Evolutionary conservation across 2,329 filamentous ascomycete species (phyloP).

Genomic region (Albifimbria verrucaria): DNA sequence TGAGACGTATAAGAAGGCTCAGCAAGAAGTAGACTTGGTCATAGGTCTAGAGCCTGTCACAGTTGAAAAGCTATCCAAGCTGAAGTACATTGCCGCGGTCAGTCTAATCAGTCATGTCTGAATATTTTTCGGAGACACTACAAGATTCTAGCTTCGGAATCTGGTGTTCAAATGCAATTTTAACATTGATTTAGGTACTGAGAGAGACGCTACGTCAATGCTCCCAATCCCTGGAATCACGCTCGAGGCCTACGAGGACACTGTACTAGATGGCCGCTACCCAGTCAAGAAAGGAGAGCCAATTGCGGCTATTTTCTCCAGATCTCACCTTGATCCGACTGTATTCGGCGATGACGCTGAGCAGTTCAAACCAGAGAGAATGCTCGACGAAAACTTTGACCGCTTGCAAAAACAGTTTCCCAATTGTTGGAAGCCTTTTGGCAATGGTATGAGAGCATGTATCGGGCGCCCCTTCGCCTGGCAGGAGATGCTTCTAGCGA

Average conservation of each 20-base stretch:
- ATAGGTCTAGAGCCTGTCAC: constrained; percentile 55
- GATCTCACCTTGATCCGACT: constrained; percentile 57
- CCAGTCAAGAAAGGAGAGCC: constrained; percentile 50
- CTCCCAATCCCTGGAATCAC: constrained; percentile 57
- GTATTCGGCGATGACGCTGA: constrained; percentile 64
- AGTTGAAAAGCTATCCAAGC: constrained; percentile 58
- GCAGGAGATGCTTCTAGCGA: constrained; percentile 59
- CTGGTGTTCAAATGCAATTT: not conserved
- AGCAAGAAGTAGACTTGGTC: constrained; percentile 65
- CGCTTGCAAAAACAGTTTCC: constrained; percentile 34
- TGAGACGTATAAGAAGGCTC: constrained; percentile 55
- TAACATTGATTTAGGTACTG: not conserved
- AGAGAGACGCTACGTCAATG: constrained; percentile 63
- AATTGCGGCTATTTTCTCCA: constrained; percentile 40
- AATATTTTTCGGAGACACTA: too few relatives aligned
- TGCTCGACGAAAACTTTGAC: constrained; percentile 68
- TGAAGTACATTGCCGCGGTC: constrained; percentile 65
- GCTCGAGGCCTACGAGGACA: constrained; percentile 51
- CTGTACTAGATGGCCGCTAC: constrained; percentile 60
- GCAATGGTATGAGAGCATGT: constrained; percentile 60
- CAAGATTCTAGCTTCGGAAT: too few relatives aligned
- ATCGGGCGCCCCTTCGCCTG: constrained; percentile 65
- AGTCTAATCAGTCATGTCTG: too few relatives aligned
- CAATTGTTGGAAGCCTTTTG: constrained; percentile 57
- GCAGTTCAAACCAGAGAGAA: constrained; percentile 67